Evolutionary conservation across 2,329 filamentous ascomycete species (phyloP).

Genomic region (Samsoniella hepiali): DNA sequence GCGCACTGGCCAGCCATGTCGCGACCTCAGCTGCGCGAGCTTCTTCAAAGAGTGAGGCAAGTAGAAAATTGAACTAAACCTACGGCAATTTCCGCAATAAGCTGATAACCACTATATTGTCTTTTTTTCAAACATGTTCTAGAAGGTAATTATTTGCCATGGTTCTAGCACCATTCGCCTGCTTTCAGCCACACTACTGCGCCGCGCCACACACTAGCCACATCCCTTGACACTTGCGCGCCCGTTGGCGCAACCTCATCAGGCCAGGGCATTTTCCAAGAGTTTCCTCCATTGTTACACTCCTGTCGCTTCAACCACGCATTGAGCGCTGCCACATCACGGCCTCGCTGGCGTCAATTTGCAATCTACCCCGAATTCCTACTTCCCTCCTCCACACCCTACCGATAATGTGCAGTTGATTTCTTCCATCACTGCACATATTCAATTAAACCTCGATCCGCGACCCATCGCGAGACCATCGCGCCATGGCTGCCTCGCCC

Average conservation of each 20-base stretch:
- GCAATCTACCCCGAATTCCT: neutral
- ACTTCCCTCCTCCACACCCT: neutral
- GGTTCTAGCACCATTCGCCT: neutral
- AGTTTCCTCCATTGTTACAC: neutral
- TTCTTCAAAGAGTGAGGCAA: neutral
- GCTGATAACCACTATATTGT: too few species aligned
- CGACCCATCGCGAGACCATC: slow-evolving; percentile 11
- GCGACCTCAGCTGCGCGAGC: neutral
- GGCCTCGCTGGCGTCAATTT: neutral
- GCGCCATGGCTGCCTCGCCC: slow-evolving; percentile 39
- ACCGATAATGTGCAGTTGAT: slow-evolving; percentile 13
- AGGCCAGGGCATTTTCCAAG: slow-evolving; percentile 11
- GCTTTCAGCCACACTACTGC: neutral
- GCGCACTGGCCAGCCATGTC: slow-evolving; percentile 3
- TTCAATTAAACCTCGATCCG: slow-evolving; percentile 10
- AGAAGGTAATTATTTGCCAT: too few species aligned
- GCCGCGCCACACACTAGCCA: slow-evolving; percentile 15
- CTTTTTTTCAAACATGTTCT: too few species aligned
- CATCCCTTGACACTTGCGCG: slow-evolving; percentile 9
- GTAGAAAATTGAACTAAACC: neutral
- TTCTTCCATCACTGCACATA: slow-evolving; percentile 9
- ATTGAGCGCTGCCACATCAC: slow-evolving; percentile 11
- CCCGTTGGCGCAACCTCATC: slow-evolving; percentile 11
- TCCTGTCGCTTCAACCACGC: neutral
- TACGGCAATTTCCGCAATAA: too few species aligned